Evolutionary conservation across 306 rosid genomes (phyloP).

Genomic region (Sphenostylis stenocarpa): DNA sequence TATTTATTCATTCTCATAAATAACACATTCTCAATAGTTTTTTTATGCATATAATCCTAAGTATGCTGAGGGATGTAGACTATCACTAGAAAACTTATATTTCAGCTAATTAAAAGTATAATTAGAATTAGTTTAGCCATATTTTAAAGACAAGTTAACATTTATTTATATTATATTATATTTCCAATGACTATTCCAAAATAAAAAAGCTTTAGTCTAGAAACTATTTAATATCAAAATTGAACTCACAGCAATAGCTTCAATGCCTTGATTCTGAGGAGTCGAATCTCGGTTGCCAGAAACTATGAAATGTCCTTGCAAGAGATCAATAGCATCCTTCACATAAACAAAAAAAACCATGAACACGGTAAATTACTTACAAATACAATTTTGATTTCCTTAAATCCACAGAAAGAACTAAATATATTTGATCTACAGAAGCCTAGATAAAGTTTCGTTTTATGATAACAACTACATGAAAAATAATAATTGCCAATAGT

Average conservation of each 20-base stretch:
- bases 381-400: background rate
- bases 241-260: conserved; percentile 81
- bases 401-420: background rate
- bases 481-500: background rate
- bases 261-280: conserved; percentile 67
- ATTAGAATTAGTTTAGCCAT: background rate
- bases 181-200: background rate
- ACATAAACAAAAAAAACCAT: conserved; percentile 20
- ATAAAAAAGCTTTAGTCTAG: background rate
- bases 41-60: background rate
- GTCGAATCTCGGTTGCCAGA: conserved; percentile 63
- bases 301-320: conserved; percentile 88
- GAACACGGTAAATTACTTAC: background rate
- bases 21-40: background rate
- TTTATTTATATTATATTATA: background rate
- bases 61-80: background rate
- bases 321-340: conserved; percentile 87
- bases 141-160: background rate
- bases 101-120: background rate
- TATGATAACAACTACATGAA: background rate
- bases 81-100: background rate
- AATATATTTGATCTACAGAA: background rate
- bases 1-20: background rate
- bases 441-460: background rate
- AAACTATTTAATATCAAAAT: conserved; percentile 15